Conservation (phyloP, 805 yeast species). For the Saturnispora besseyi region DNA sequence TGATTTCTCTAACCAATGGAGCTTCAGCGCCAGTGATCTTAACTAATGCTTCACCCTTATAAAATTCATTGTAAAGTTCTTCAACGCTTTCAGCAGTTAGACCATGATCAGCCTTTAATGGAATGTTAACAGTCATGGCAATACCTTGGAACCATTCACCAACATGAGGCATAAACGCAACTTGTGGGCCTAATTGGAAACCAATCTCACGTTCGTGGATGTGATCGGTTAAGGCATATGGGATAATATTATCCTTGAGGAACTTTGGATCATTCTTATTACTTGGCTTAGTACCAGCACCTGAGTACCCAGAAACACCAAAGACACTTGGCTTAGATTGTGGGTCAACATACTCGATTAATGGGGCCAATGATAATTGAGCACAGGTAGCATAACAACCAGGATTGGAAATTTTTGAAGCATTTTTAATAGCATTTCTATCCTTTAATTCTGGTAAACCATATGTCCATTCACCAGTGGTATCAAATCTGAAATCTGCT, state of each 20-base stretch:
- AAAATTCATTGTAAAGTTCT: constrained; percentile 78
- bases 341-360: constrained; percentile 44
- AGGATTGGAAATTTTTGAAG: constrained; percentile 86
- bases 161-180: constrained; percentile 94
- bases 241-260: constrained; percentile 76
- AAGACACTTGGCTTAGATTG: constrained; percentile 75
- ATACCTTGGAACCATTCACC: constrained; percentile 99
- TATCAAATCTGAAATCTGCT: constrained; percentile 94
- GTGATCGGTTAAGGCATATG: constrained; percentile 93
- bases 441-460: constrained; percentile 90
- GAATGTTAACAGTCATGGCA: constrained; percentile 83
- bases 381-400: constrained; percentile 99
- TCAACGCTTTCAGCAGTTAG: constrained; percentile 76
- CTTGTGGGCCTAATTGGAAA: constrained; percentile 60
- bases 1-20: constrained; percentile 83
- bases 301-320: constrained; percentile 97
- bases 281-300: constrained; percentile 98
- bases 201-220: constrained; percentile 94
- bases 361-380: constrained; percentile 84
- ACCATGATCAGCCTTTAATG: constrained; percentile 49
- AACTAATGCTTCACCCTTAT: constrained; percentile 77
- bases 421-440: constrained; percentile 55
- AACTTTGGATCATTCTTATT: constrained; percentile 82
- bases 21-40: constrained; percentile 88
- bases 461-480: constrained; percentile 79